A percentile compares a stretch with the other conserved stretches of the same genome.
phyloP scores from a whole-genome alignment of 1,284 basidiomycete genomes.

The Trametes polyzona region DNA sequence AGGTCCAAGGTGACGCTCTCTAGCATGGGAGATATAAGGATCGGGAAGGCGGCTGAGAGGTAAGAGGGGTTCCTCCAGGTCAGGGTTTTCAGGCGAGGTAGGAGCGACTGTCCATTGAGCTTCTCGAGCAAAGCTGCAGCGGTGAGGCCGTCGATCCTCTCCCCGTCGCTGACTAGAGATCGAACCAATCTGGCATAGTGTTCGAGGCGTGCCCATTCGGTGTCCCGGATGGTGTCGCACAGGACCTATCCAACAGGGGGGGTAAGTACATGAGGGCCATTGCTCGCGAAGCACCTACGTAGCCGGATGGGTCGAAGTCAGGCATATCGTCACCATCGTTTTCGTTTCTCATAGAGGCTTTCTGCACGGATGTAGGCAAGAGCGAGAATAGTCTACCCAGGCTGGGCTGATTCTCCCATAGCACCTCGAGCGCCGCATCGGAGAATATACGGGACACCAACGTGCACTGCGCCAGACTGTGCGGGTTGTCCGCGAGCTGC shows the following conservation, averaged over 20 bases:
- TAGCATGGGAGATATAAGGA: conserved; percentile 6
- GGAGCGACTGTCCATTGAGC: not conserved
- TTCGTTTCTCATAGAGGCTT: not conserved
- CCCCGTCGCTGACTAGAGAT: not conserved
- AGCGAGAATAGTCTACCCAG: not conserved
- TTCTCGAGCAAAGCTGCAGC: not conserved
- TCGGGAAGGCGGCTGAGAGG: not conserved
- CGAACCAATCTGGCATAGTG: conserved; percentile 3
- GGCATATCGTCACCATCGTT: not conserved
- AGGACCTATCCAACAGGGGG: not conserved
- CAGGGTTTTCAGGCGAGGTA: not conserved
- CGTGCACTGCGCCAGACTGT: not conserved
- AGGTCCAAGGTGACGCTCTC: not conserved
- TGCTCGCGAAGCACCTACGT: no score
- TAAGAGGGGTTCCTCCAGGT: not conserved
- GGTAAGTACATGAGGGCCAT: no score
- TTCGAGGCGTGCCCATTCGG: not conserved
- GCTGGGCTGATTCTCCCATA: not conserved
- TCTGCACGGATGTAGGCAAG: not conserved
- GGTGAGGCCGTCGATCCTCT: not conserved
- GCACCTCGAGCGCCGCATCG: conserved; percentile 1
- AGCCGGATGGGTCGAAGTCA: not conserved
- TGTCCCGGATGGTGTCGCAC: not conserved
- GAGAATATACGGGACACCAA: conserved; percentile 1
- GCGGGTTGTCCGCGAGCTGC: not conserved